Evolutionary conservation across 2,329 filamentous ascomycete genomes (phyloP).

Genomic region (Cytospora schulzeri): DNA sequence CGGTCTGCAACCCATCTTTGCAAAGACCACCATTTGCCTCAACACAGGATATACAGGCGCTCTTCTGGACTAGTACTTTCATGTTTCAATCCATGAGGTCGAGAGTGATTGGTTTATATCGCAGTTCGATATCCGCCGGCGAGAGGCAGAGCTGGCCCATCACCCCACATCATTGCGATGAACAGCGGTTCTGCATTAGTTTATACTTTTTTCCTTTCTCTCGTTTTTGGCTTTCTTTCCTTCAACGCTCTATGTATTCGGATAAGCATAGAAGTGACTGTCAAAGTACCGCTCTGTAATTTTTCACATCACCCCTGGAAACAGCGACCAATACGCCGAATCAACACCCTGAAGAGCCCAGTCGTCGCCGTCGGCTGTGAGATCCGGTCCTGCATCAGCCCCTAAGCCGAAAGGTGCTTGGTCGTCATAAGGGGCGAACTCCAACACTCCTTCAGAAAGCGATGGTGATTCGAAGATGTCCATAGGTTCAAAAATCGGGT

Average conservation of each 20-base stretch:
- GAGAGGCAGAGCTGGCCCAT: not conserved
- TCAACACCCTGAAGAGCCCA: constrained; percentile 32
- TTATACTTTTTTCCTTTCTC: too few relatives aligned
- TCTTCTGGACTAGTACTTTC: too few relatives aligned
- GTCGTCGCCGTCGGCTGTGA: constrained; percentile 30
- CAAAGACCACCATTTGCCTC: too few relatives aligned
- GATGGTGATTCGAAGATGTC: constrained; percentile 5
- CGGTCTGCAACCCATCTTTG: too few relatives aligned
- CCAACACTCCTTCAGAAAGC: constrained; percentile 7
- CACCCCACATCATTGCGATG: not conserved
- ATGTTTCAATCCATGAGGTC: too few relatives aligned
- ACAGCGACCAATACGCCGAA: constrained; percentile 30
- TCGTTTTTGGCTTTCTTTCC: too few relatives aligned
- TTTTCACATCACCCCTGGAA: constrained; percentile 23
- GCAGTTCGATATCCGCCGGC: too few relatives aligned
- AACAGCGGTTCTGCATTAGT: too few relatives aligned
- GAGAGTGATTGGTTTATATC: too few relatives aligned
- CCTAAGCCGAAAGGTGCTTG: constrained; percentile 12
- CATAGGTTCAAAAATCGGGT: not conserved
- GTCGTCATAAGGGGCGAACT: constrained; percentile 19
- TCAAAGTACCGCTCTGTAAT: not conserved
- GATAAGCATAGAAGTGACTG: not conserved
- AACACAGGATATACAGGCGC: too few relatives aligned
- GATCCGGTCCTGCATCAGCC: constrained; percentile 23
- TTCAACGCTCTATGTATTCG: not conserved